Base-by-base conservation (phyloP, 129 eudicot species). In the Flaveria sonorensis region DNA sequence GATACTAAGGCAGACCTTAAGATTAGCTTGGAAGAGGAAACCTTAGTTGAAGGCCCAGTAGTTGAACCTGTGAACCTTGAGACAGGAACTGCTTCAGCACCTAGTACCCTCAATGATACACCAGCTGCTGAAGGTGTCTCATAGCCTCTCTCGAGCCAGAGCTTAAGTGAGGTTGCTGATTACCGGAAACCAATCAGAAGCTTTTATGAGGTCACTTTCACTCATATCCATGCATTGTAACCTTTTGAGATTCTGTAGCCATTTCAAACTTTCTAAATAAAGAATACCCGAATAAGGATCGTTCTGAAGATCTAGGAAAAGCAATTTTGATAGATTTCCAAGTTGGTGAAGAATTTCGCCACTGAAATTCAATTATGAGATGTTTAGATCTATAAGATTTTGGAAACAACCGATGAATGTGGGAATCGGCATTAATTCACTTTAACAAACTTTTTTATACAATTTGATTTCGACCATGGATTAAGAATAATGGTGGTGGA, bases 301-400 rank as follows among this genome's bases (percentile, higher is more conserved):
- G 4, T 2, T 9, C 7, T 57, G 64, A 57, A 63, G 20, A 63
- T 30, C 69, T 14, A 63, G 40, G 2, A 63, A 45, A 28, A 3
- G 40, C 40, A 63, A 63, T 32, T 43, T 12, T 63, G 69, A 63
- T 63, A 63, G 19, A 28, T 63, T 63, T 32, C 69, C 69, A 30
- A 63, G 69, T 32, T 63, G 69, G 69, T 63, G 45, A 28, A 45
- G 69, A 28, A 63, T 63, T 63, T 63, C 69, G 45, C 45, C 21
- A 1, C 9, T 13, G 68, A 62, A 62, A 3, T 62, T 3, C 1
- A 45, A 63, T 8, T 30, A 0, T 63, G 69, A 63, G 69, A 63
- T 14, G 69, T 63, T 63, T 12, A 62, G 43, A 62, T 62, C 26
- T 28, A 14, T 62, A 3, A 63, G 45, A 30, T 63, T 63, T 15